Conservation (phyloP, 345 rosid species). For the Isatis tinctoria region DNA sequence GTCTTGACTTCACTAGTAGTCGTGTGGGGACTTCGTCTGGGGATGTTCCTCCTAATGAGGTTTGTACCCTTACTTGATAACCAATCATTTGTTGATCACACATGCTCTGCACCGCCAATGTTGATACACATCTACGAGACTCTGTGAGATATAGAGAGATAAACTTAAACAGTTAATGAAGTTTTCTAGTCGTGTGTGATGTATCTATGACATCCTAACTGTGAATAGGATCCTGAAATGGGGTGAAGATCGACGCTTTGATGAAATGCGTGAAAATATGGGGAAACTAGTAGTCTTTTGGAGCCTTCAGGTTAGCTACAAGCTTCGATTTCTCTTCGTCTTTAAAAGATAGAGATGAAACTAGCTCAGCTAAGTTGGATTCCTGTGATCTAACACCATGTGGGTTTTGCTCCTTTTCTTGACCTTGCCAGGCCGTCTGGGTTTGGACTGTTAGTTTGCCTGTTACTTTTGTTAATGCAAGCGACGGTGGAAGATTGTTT, state of each 20-base stretch:
- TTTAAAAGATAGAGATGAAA: not conserved
- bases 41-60: constrained; percentile 74
- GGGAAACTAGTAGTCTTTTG: constrained; percentile 76
- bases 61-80: constrained; percentile 21
- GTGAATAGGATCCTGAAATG: constrained; percentile 69
- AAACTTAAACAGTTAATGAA: not conserved
- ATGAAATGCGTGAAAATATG: constrained; percentile 74
- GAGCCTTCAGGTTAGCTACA: constrained; percentile 63
- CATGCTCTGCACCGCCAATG: not conserved
- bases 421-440: constrained; percentile 71
- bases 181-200: constrained; percentile 1
- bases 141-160: not conserved
- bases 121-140: not conserved
- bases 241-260: constrained; percentile 93
- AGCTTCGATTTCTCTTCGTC: not conserved
- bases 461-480: constrained; percentile 80
- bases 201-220: not conserved
- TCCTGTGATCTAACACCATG: not conserved
- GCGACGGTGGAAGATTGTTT: constrained; percentile 57
- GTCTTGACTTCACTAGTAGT: constrained; percentile 65
- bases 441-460: constrained; percentile 96
- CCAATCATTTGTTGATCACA: not conserved
- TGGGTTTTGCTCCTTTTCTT: not conserved
- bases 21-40: constrained; percentile 87
- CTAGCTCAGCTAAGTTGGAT: not conserved